Conservation (phyloP, 2,329 filamentous ascomycete species). For the Diplocarpon rosae region DNA sequence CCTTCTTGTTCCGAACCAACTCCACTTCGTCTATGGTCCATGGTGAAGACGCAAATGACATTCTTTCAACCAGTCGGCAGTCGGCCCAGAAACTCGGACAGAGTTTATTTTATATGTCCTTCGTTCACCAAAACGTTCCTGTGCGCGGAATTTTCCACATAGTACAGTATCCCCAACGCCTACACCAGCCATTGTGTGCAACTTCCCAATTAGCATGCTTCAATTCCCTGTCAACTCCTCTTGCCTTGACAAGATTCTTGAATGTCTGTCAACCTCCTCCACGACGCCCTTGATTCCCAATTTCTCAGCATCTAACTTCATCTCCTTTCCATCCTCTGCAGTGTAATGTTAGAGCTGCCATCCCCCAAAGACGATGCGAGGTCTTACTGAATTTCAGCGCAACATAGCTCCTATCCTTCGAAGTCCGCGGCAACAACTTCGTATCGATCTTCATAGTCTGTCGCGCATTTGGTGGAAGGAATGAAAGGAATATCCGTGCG, state of each 20-base stretch:
- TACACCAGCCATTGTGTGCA: constrained; percentile 18
- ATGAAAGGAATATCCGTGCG: constrained; percentile 76
- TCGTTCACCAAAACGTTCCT: neutral
- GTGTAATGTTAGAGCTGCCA: constrained; percentile 16
- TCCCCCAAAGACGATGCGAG: constrained; percentile 1
- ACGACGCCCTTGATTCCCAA: constrained; percentile 77
- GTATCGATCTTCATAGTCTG: constrained; percentile 68
- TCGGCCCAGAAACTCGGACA: no score
- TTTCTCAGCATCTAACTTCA: constrained; percentile 70
- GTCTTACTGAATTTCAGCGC: constrained; percentile 73
- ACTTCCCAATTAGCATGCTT: neutral
- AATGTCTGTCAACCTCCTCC: constrained; percentile 85
- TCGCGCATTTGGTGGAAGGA: constrained; percentile 71
- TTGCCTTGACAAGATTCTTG: constrained; percentile 67
- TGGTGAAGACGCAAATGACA: no score
- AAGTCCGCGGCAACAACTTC: constrained; percentile 59
- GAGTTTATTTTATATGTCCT: no score
- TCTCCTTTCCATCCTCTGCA: constrained; percentile 83
- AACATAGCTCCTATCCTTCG: constrained; percentile 57
- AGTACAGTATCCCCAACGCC: constrained; percentile 16
- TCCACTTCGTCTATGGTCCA: no score
- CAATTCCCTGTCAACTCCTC: constrained; percentile 55
- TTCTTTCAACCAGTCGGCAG: no score
- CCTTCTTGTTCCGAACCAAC: neutral
- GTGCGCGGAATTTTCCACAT: neutral